These are phyloP conservation scores for Phallus indusiatus DNA, from an alignment of 768 basidiomycete species.

Conservation along the genomic window DNA sequence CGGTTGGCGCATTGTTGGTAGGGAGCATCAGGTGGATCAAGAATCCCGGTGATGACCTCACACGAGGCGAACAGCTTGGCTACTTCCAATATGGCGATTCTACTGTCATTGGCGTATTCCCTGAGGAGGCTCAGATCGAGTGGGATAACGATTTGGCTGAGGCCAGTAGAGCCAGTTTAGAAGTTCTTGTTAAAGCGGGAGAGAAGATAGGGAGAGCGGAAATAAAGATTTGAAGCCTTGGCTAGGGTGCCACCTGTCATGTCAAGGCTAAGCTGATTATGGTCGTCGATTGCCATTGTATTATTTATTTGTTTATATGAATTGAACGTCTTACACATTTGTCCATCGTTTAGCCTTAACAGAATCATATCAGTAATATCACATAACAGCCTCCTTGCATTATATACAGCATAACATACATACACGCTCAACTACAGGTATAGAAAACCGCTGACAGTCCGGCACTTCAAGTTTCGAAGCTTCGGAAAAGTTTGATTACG, in stretches of 20 bases:
- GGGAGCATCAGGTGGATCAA: slow-evolving; percentile 57
- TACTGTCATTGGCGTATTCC: slow-evolving; percentile 26
- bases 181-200: slow-evolving; percentile 10
- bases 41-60: slow-evolving; percentile 28
- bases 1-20: slow-evolving; percentile 75
- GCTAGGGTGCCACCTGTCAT: too few species aligned
- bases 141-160: slow-evolving; percentile 11
- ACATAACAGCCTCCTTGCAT: too few species aligned
- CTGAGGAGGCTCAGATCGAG: slow-evolving; percentile 12
- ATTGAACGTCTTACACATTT: too few species aligned
- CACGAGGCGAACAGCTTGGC: slow-evolving; percentile 10
- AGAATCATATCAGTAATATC: too few species aligned
- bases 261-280: too few species aligned
- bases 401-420: too few species aligned
- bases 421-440: too few species aligned
- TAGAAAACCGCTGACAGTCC: background rate
- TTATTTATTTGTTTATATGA: too few species aligned
- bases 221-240: background rate
- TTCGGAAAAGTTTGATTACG: slow-evolving; percentile 13
- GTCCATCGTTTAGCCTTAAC: too few species aligned
- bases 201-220: slow-evolving; percentile 9
- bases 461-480: background rate
- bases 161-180: slow-evolving; percentile 5
- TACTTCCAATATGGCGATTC: slow-evolving; percentile 28
- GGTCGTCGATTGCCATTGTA: too few species aligned